Conservation (phyloP, 352 stramenopile species). For the Elongisporangium anandrum region DNA sequence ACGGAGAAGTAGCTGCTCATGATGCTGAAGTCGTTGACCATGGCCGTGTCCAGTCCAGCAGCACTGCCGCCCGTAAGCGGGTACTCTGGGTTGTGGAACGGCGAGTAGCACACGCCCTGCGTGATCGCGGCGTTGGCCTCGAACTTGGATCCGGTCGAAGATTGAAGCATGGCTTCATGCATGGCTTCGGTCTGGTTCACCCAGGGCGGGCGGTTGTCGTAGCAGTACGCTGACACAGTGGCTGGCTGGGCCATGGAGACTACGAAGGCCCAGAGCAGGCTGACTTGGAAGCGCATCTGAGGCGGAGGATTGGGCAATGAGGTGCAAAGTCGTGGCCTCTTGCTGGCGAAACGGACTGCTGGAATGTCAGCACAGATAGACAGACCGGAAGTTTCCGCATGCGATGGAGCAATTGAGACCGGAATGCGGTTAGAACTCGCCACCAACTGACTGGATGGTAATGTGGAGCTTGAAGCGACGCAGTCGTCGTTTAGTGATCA, state of each 20-base stretch:
- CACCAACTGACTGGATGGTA: neutral
- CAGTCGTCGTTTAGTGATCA: neutral
- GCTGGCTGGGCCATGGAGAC: neutral
- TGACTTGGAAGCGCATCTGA: neutral
- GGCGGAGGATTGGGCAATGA: neutral
- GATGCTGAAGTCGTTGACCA: conserved; percentile 62
- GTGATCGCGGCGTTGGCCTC: conserved; percentile 16
- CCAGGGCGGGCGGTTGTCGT: neutral
- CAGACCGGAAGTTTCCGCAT: neutral
- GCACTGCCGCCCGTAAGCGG: conserved; percentile 33
- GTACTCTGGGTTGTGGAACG: conserved; percentile 73
- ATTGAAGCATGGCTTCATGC: neutral
- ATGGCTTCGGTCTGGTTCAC: neutral
- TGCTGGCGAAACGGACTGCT: neutral
- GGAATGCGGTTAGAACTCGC: neutral
- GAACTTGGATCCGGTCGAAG: neutral
- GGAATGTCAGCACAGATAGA: neutral
- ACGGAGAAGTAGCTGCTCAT: conserved; percentile 59
- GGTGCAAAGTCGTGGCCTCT: neutral
- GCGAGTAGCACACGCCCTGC: conserved; percentile 63
- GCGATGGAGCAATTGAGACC: neutral
- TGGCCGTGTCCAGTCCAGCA: conserved; percentile 34
- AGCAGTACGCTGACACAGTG: neutral
- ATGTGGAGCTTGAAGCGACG: neutral
- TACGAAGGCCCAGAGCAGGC: neutral